Base-by-base conservation (phyloP, 148 eudicot species). In the Rheum nobile region DNA sequence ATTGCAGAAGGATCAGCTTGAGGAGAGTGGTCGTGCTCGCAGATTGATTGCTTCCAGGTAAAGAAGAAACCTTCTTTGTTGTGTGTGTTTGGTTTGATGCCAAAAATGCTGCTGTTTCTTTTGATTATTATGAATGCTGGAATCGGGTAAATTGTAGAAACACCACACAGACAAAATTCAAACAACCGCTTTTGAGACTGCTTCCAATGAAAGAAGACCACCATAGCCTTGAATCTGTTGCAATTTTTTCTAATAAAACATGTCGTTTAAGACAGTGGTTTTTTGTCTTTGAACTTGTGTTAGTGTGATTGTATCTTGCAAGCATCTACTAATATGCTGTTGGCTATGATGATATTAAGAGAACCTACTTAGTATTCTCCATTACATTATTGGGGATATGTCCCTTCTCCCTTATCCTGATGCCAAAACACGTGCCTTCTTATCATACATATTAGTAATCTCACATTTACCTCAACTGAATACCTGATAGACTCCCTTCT, bases 21-120 rank as follows among this genome's bases (percentile, higher is more conserved):
- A 91, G 55, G 97, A 92, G 13, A 96, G 94, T 34, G 99, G 99
- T 1, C 89, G 97, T 2, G 76, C 78, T 52, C 82, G 97, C 1
- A 80, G 86, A 78, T 74, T 81, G 5, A 81, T 95, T 48, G 97
- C 97, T 84, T 82, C 90, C 0, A 88, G 88, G 98, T 94, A 79
- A 37, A 31, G 70, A 37, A 11, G 8, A 65, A 65, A 65, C 9
- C 70, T 32, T 24, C 22, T 65, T 19, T 32, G 1, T 32, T 24
- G 0, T 31, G n/a, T 12, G 0, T 46, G n/a, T 14, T 38, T 38
- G 8, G 8, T 38, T 43, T 43, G 46, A 11, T 43, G 2, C 13
- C 46, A 50, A 50, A n/a, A 12, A 50, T 21, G 57, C 16, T 24
- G 1, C 34, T 32, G 32, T 8, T 5, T 28, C 2, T 29, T 17